Evolutionary conservation across 1,284 basidiomycete genomes (phyloP).

Genomic region (Megacollybia platyphylla): DNA sequence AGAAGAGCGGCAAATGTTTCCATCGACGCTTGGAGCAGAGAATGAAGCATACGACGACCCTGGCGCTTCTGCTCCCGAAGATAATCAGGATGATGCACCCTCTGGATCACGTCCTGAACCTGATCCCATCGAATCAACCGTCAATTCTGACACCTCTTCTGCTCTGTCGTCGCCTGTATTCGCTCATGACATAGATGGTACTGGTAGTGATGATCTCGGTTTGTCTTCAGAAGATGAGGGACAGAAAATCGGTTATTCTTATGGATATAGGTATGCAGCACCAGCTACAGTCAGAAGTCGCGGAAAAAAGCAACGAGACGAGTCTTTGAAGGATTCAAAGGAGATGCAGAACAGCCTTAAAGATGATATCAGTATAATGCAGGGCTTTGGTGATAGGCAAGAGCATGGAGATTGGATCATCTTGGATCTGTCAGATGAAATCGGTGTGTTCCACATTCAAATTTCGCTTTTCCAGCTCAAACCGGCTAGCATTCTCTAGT

Average conservation of each 20-base stretch:
- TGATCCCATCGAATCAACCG: background rate
- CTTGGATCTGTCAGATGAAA: conserved; percentile 41
- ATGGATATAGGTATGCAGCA: background rate
- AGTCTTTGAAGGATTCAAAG: conserved; percentile 6
- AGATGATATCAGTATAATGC: background rate
- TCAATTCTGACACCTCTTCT: background rate
- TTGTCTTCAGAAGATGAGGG: background rate
- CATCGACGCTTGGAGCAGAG: background rate
- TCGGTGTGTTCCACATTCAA: conserved; percentile 19
- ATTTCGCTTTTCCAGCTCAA: background rate
- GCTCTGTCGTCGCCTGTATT: conserved; percentile 2
- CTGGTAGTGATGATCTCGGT: background rate
- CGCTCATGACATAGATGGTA: background rate
- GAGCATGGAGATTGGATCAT: conserved; percentile 38
- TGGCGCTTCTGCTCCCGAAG: background rate
- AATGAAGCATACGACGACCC: background rate
- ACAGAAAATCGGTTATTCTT: background rate
- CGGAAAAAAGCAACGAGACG: conserved; percentile 1
- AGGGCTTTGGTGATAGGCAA: conserved; percentile 6
- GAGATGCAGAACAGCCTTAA: background rate
- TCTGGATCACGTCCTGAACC: background rate
- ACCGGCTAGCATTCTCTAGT: conserved; percentile 31
- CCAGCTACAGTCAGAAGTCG: background rate
- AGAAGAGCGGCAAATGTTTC: background rate
- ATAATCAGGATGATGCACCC: background rate